Evolutionary conservation across 371 early-diverging fungal species (phyloP).

Genomic region (Saksenaea vasiformis): DNA sequence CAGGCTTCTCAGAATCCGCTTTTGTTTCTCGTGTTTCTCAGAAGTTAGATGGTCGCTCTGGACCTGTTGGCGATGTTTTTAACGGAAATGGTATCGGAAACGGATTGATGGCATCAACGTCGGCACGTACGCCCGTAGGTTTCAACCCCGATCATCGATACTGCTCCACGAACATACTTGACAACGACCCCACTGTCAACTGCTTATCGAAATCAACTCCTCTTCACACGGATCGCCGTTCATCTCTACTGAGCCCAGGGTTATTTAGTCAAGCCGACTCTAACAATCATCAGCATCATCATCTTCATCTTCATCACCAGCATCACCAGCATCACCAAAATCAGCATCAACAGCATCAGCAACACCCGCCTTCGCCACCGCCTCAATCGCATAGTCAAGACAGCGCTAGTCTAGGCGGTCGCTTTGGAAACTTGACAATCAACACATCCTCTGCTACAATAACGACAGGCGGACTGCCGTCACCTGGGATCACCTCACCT

Average conservation of each 20-base stretch:
- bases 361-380: slow-evolving; percentile 6
- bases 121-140: slow-evolving; percentile 31
- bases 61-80: not conserved
- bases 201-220: slow-evolving; percentile 2
- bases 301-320: too few relatives aligned
- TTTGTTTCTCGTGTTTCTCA: not conserved
- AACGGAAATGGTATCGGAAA: slow-evolving; percentile 10
- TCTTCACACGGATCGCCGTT: slow-evolving; percentile 15
- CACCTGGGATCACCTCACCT: slow-evolving; percentile 21
- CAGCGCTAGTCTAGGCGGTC: not conserved
- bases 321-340: too few relatives aligned
- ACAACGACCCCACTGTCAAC: not conserved
- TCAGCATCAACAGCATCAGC: slow-evolving; percentile 9
- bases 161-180: slow-evolving; percentile 14
- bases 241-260: slow-evolving; percentile 16
- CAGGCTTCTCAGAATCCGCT: slow-evolving; percentile 4
- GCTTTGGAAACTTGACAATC: not conserved
- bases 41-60: not conserved
- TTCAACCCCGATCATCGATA: slow-evolving; percentile 26
- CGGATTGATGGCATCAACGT: slow-evolving; percentile 27
- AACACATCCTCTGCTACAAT: slow-evolving; percentile 8
- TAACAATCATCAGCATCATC: not conserved
- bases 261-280: not conserved
- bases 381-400: not conserved
- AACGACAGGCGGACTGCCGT: slow-evolving; percentile 14